Base-by-base conservation (phyloP, 768 basidiomycete species). In the Macrocybe gigantea region DNA sequence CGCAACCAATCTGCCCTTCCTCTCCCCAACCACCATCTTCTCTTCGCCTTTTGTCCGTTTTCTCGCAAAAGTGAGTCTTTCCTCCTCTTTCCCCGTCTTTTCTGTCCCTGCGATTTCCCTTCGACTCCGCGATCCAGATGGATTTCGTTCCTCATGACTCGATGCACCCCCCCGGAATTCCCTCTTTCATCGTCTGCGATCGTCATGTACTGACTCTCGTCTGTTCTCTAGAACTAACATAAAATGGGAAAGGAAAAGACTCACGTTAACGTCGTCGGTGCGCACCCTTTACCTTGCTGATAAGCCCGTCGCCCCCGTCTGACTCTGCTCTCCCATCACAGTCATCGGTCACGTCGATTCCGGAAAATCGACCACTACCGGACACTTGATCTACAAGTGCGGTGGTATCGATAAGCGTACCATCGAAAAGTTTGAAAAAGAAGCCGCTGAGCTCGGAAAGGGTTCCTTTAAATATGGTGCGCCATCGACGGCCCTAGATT, bases 381-480 rank as follows among this genome's bases (percentile, higher is more conserved):
- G 96, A 59, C 96, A 99, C 79, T 82, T 99, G 79, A 98, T 98
- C 85, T 98, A 97, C 91, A 96, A 99, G 86, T 99, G 96, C 72
- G 96, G 96, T 85, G 96, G 96, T 89, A 99, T 99, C 79, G 96
- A 99, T 72, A 99, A 98, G 83, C 93, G 93, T 85, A 93, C 92
- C 68, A 94, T 95, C 59, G 93, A 94, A 76, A 96, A 97, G 80
- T 98, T 97, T 80, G 96, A 99, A 83, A 99, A 99, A 86, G 96
- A 99, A 78, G 96, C 96, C 62, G 92, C 93, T 77, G 96, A 99
- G 71, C 90, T 99, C 67, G 96, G 96, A 68, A 99, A 99, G 80
- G 93, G 94, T 70, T 92, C 91, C 68, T 96, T 91, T 82, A 91
- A 93, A 72, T 94, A 94, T 73, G 92, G 92, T 93, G 29, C 8